Evolutionary conservation across 1,284 basidiomycete genomes (phyloP).

Genomic region (Phenoliferia sp.): DNA sequence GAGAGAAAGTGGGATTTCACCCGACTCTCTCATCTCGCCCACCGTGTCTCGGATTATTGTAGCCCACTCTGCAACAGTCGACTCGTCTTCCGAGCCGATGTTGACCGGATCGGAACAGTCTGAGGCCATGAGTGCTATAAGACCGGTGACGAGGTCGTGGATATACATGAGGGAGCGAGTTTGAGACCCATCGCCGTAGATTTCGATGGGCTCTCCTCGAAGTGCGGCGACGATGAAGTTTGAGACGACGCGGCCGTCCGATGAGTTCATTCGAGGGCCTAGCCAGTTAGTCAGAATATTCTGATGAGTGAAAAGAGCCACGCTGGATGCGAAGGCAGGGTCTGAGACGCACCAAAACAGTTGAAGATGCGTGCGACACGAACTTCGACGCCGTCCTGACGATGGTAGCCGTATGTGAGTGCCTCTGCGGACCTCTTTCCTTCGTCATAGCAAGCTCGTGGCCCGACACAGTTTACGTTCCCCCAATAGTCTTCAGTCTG

Average conservation of each 20-base stretch:
- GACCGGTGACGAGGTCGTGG: constrained; percentile 50
- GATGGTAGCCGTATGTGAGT: constrained; percentile 86
- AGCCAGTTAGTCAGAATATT: constrained; percentile 44
- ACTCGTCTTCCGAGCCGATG: constrained; percentile 89
- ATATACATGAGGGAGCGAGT: constrained; percentile 88
- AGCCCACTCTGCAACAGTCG: constrained; percentile 62
- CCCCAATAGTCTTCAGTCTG: constrained; percentile 73
- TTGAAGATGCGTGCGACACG: constrained; percentile 96
- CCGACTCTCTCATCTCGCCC: constrained; percentile 44
- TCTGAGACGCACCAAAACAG: constrained; percentile 49
- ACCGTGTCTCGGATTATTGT: constrained; percentile 38
- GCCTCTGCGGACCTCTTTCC: constrained; percentile 54
- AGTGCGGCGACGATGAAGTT: constrained; percentile 98
- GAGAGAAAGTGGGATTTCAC: constrained; percentile 45
- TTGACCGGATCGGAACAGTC: constrained; percentile 87
- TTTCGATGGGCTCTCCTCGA: constrained; percentile 77
- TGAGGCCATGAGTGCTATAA: constrained; percentile 68
- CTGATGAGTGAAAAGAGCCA: background rate
- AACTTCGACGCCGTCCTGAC: constrained; percentile 90
- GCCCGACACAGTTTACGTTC: constrained; percentile 83
- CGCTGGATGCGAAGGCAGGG: background rate
- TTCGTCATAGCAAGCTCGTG: constrained; percentile 97
- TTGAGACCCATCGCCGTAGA: constrained; percentile 93
- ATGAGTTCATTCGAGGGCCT: constrained; percentile 72
- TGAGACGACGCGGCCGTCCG: constrained; percentile 93